These are phyloP conservation scores for Allium fistulosum DNA, from an alignment of 106 monocot species.

Conservation along the genomic window DNA sequence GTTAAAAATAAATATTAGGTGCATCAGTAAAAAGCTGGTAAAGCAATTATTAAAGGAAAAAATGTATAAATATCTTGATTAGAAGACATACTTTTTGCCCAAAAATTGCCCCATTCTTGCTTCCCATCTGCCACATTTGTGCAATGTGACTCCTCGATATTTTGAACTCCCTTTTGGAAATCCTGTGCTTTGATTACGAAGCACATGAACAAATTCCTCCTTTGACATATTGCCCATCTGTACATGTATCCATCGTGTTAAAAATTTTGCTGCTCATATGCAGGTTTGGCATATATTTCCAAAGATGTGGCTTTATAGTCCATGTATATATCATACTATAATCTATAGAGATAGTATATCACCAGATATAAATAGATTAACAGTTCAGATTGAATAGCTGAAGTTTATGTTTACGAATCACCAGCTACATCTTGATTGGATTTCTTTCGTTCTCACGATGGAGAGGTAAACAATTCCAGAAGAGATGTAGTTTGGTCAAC, in stretches of 20 bases:
- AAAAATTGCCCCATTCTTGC: constrained; percentile 85
- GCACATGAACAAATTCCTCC: constrained; percentile 71
- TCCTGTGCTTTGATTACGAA: constrained; percentile 72
- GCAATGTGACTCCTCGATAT: constrained; percentile 69
- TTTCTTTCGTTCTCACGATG: too few relatives aligned
- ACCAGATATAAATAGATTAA: too few relatives aligned
- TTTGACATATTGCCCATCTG: constrained; percentile 63
- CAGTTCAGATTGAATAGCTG: too few relatives aligned
- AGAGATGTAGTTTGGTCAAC: neutral
- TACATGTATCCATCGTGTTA: too few relatives aligned
- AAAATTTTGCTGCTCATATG: too few relatives aligned
- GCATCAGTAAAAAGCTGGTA: neutral
- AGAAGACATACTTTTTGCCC: constrained; percentile 52
- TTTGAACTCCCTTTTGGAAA: constrained; percentile 75
- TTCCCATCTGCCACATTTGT: constrained; percentile 85
- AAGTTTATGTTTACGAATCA: too few relatives aligned
- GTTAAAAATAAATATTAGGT: neutral
- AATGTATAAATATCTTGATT: neutral
- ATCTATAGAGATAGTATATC: too few relatives aligned
- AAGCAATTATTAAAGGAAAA: neutral
- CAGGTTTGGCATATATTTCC: too few relatives aligned
- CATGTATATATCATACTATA: too few relatives aligned
- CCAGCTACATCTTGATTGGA: too few relatives aligned
- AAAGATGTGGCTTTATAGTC: too few relatives aligned
- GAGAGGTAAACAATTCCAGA: too few relatives aligned